phyloP scores from a whole-genome alignment of 2,329 filamentous ascomycete genomes.

The Geosmithia morbida region DNA sequence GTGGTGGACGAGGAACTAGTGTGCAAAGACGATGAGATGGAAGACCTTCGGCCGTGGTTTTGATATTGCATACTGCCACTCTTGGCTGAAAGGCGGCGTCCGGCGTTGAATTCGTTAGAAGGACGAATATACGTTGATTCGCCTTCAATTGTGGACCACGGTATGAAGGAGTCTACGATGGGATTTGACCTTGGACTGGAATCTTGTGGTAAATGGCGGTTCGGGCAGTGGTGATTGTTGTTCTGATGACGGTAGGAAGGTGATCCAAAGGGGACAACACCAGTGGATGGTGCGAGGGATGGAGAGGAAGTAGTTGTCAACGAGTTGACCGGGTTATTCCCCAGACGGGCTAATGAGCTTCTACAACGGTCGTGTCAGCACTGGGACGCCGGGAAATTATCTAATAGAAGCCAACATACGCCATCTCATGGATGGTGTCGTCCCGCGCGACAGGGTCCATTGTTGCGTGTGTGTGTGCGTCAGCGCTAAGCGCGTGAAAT shows the following conservation, averaged over 20 bases:
- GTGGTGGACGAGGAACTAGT: conserved; percentile 2
- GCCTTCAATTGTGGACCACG: conserved; percentile 1
- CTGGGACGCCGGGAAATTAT: background rate
- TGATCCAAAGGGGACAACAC: background rate
- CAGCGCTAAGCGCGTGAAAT: background rate
- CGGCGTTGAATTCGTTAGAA: conserved; percentile 1
- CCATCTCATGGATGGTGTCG: conserved; percentile 3
- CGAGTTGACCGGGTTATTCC: background rate
- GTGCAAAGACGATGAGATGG: conserved; percentile 1
- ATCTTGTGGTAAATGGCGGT: background rate
- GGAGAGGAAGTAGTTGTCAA: background rate
- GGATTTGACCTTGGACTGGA: background rate
- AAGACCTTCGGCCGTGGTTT: background rate
- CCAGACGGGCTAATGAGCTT: conserved; percentile 1
- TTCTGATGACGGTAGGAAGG: background rate
- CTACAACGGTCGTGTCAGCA: background rate
- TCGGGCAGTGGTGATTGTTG: background rate
- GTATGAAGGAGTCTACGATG: background rate
- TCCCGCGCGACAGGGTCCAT: conserved; percentile 2
- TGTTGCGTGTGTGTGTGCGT: background rate
- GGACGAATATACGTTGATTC: conserved; percentile 2
- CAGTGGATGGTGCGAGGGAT: background rate
- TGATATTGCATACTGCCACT: background rate
- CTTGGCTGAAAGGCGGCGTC: conserved; percentile 1
- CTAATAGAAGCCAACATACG: conserved; percentile 1